phyloP scores from a whole-genome alignment of 1,284 basidiomycete genomes.

The Trametes versicolor region DNA sequence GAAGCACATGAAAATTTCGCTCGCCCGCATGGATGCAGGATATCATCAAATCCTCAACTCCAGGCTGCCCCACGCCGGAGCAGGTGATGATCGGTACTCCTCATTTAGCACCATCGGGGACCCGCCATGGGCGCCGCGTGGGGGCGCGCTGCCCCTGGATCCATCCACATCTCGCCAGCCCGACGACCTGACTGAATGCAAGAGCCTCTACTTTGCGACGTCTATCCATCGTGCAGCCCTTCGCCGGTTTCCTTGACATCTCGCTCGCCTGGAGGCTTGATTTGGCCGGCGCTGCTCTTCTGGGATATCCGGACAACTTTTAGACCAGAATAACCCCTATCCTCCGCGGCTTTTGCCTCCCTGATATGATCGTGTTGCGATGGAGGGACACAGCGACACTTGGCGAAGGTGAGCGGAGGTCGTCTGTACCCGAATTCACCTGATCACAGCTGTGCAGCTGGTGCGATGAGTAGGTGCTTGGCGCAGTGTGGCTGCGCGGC shows the following conservation, averaged over 20 bases:
- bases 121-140: no score
- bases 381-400: neutral
- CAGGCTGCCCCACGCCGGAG: no score
- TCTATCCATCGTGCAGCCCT: no score
- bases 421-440: neutral
- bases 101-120: no score
- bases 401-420: neutral
- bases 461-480: neutral
- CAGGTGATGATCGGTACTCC: no score
- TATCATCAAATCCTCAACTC: no score
- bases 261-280: no score
- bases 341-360: neutral
- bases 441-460: neutral
- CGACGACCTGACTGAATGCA: no score
- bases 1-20: no score
- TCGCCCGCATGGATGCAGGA: no score
- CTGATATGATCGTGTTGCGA: neutral
- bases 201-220: neutral
- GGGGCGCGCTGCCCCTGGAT: no score
- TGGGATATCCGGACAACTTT: neutral
- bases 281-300: neutral
- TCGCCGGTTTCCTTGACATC: neutral
- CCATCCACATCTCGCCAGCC: no score
- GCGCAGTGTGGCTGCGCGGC: neutral
- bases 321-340: neutral